phyloP scores from a whole-genome alignment of 1,284 basidiomycete species.

The Moesziomyces sp. region DNA sequence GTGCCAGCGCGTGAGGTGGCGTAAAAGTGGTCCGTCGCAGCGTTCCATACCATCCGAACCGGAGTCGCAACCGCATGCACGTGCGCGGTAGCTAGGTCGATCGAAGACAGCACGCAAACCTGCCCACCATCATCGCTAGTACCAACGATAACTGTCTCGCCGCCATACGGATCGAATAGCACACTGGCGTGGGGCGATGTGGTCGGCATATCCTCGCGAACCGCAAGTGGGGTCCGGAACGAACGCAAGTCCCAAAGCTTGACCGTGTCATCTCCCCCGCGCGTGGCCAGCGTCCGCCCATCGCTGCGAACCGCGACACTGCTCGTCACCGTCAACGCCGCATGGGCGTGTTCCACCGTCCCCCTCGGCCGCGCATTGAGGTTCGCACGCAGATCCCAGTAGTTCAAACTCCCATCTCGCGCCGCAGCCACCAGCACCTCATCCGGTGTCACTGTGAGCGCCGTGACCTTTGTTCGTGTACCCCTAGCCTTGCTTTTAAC shows the following conservation, averaged over 20 bases:
- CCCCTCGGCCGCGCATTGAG: constrained; percentile 84
- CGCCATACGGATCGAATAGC: constrained; percentile 86
- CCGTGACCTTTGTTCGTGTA: constrained; percentile 89
- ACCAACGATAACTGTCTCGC: constrained; percentile 85
- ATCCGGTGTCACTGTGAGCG: constrained; percentile 56
- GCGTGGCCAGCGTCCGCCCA: constrained; percentile 78
- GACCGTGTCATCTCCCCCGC: constrained; percentile 91
- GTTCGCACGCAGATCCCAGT: constrained; percentile 92
- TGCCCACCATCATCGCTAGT: constrained; percentile 25
- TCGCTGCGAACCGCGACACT: constrained; percentile 86
- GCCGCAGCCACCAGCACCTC: constrained; percentile 73
- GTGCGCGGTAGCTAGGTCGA: constrained; percentile 17
- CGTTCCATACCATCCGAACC: constrained; percentile 45
- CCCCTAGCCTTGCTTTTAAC: constrained; percentile 96
- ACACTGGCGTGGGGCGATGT: constrained; percentile 91
- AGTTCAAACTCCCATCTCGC: constrained; percentile 76
- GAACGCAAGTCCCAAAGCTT: constrained; percentile 93
- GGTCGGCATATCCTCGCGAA: constrained; percentile 75
- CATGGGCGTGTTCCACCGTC: constrained; percentile 85
- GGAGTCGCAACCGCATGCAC: constrained; percentile 13
- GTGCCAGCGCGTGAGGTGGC: constrained; percentile 72
- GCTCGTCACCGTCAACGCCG: constrained; percentile 82
- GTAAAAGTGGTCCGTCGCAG: constrained; percentile 61
- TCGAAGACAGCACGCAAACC: constrained; percentile 34
- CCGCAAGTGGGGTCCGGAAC: constrained; percentile 85